Evolutionary conservation across 2,329 filamentous ascomycete species (phyloP).

Genomic region (Penicillium sp.): DNA sequence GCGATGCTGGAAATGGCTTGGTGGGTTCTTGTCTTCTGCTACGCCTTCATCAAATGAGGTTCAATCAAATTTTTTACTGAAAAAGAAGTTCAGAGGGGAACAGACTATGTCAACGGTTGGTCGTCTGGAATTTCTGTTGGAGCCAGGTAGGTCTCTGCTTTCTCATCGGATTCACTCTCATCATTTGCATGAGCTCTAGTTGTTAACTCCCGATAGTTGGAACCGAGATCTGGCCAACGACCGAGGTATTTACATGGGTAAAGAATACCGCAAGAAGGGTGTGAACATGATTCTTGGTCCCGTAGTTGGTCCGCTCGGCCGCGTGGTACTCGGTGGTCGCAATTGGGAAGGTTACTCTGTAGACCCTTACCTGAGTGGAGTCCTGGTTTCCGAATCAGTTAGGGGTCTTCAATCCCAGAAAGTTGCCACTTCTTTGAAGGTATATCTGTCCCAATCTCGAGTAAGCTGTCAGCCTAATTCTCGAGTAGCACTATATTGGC

Average conservation of each 20-base stretch:
- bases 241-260: constrained; percentile 38
- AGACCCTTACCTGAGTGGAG: constrained; percentile 54
- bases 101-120: constrained; percentile 35
- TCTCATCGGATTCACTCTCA: too few species aligned
- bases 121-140: constrained; percentile 30
- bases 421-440: constrained; percentile 45
- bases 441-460: neutral
- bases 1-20: constrained; percentile 49
- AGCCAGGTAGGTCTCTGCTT: constrained; percentile 29
- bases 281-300: constrained; percentile 50
- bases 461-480: neutral
- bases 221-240: constrained; percentile 41
- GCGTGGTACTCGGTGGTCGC: constrained; percentile 42
- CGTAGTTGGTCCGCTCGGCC: constrained; percentile 45
- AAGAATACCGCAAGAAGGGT: constrained; percentile 48
- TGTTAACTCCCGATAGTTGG: constrained; percentile 29
- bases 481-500: constrained; percentile 58
- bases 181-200: neutral
- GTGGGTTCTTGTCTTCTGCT: constrained; percentile 16
- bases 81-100: constrained; percentile 30
- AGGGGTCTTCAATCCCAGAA: constrained; percentile 50
- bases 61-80: neutral
- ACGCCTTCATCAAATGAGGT: too few species aligned
- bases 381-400: constrained; percentile 49
- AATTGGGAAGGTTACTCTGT: constrained; percentile 56